phyloP scores from a whole-genome alignment of 352 stramenopile species.

The Pythium brachiatum region DNA sequence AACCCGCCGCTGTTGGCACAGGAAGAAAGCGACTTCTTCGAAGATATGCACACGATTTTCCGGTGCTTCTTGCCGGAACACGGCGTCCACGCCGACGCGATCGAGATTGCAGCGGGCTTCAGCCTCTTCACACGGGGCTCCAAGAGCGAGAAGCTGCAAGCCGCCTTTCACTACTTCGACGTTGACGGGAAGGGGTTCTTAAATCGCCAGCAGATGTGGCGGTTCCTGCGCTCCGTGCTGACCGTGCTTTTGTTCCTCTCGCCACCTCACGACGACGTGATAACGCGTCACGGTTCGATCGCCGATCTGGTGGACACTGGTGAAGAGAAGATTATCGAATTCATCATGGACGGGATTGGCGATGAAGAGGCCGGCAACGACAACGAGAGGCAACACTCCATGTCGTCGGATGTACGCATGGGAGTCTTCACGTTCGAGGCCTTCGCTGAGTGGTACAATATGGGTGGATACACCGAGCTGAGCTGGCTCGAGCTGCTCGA shows the following conservation, averaged over 20 bases:
- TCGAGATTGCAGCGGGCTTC: slow-evolving; percentile 81
- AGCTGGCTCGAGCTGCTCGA: slow-evolving; percentile 87
- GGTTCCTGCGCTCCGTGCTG: slow-evolving; percentile 78
- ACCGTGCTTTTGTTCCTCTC: slow-evolving; percentile 75
- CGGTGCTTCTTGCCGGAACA: slow-evolving; percentile 67
- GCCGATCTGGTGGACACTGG: slow-evolving; percentile 74
- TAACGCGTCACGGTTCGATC: slow-evolving; percentile 61
- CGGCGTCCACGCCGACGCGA: slow-evolving; percentile 65
- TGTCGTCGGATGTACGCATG: slow-evolving; percentile 47
- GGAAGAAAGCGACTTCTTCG: slow-evolving; percentile 72
- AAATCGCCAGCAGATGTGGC: slow-evolving; percentile 79
- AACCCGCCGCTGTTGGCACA: slow-evolving; percentile 69
- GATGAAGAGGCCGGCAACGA: slow-evolving; percentile 28
- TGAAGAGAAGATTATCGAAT: slow-evolving; percentile 75
- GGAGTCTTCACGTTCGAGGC: slow-evolving; percentile 80
- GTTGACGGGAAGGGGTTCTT: slow-evolving; percentile 75
- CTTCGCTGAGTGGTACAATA: slow-evolving; percentile 86
- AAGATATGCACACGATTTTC: slow-evolving; percentile 77
- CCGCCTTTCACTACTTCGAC: slow-evolving; percentile 85
- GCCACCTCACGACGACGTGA: slow-evolving; percentile 49
- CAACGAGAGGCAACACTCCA: slow-evolving; percentile 12
- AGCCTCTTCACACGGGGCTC: slow-evolving; percentile 79
- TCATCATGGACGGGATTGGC: slow-evolving; percentile 63
- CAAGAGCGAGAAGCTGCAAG: slow-evolving; percentile 85
- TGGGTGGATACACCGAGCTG: slow-evolving; percentile 68